A percentile compares a stretch with the other conserved stretches of the same genome.
Evolutionary conservation across 2,329 filamentous ascomycete species (phyloP).

Genomic region (Ophiostoma ulmi): DNA sequence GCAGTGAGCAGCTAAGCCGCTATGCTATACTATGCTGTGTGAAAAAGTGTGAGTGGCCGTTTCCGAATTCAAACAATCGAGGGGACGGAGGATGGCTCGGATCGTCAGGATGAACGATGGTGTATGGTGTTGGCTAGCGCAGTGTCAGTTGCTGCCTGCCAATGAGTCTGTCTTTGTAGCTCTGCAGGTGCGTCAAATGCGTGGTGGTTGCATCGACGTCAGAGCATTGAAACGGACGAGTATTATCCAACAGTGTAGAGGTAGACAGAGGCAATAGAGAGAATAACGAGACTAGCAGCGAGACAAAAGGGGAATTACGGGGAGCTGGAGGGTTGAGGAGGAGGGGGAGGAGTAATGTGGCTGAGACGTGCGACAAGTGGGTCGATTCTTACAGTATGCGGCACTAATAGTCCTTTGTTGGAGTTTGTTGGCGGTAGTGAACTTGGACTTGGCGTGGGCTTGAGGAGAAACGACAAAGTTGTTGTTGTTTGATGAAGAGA

Average conservation of each 20-base stretch:
- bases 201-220: conserved; percentile 25
- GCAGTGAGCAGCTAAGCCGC: neutral
- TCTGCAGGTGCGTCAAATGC: conserved; percentile 2
- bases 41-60: neutral
- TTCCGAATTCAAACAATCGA: neutral
- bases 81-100: conserved; percentile 13
- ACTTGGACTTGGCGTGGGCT: neutral
- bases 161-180: conserved; percentile 11
- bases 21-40: neutral
- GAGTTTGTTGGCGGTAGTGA: neutral
- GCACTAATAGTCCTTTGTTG: neutral
- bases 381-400: neutral
- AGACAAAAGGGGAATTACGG: neutral
- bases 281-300: neutral
- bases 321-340: neutral
- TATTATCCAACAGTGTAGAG: neutral
- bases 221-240: conserved; percentile 24
- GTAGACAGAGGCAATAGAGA: neutral
- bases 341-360: neutral
- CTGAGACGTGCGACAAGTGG: conserved; percentile 12
- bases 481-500: neutral
- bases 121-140: conserved; percentile 18
- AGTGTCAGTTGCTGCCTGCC: conserved; percentile 9
- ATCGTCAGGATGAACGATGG: conserved; percentile 19
- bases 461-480: neutral